These are phyloP conservation scores for Cerrena zonata DNA, from an alignment of 1,284 basidiomycete genomes.

Conservation along the genomic window DNA sequence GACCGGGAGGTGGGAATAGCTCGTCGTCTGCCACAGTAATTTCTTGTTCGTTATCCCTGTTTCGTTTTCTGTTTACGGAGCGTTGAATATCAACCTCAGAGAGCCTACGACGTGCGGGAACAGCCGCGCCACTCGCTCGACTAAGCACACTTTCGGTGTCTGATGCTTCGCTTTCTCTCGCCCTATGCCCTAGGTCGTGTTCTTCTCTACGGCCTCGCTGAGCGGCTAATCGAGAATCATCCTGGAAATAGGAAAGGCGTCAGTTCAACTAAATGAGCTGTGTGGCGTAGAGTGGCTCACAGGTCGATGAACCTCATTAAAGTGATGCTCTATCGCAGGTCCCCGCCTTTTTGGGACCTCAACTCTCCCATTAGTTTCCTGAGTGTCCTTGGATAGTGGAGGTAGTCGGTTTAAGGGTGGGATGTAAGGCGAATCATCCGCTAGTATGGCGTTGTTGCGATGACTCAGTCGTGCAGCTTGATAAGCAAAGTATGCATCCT, in stretches of 20 bases:
- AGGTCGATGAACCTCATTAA: too few relatives aligned
- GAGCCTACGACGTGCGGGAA: not conserved
- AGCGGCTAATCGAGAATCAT: not conserved
- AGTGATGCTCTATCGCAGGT: too few relatives aligned
- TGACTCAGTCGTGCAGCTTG: slow-evolving; percentile 12
- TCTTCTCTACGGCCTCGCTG: not conserved
- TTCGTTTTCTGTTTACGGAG: slow-evolving; percentile 6
- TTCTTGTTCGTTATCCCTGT: slow-evolving; percentile 8
- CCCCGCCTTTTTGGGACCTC: not conserved
- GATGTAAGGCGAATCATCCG: slow-evolving; percentile 19
- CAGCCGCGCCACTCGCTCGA: not conserved
- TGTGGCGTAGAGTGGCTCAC: not conserved
- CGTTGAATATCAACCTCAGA: slow-evolving; percentile 12
- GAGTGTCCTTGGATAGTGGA: not conserved
- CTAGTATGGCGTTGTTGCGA: slow-evolving; percentile 15
- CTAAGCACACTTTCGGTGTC: not conserved
- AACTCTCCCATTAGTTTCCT: not conserved
- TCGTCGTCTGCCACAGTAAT: slow-evolving; percentile 7
- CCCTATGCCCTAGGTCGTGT: not conserved
- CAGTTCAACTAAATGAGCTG: not conserved
- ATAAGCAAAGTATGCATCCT: slow-evolving; percentile 12
- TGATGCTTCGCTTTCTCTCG: not conserved
- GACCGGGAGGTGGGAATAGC: not conserved
- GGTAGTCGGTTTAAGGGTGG: slow-evolving; percentile 7
- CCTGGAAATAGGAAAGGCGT: not conserved